phyloP scores from a whole-genome alignment of 305 asterid species.

The Fraxinus xanthoxyloides region DNA sequence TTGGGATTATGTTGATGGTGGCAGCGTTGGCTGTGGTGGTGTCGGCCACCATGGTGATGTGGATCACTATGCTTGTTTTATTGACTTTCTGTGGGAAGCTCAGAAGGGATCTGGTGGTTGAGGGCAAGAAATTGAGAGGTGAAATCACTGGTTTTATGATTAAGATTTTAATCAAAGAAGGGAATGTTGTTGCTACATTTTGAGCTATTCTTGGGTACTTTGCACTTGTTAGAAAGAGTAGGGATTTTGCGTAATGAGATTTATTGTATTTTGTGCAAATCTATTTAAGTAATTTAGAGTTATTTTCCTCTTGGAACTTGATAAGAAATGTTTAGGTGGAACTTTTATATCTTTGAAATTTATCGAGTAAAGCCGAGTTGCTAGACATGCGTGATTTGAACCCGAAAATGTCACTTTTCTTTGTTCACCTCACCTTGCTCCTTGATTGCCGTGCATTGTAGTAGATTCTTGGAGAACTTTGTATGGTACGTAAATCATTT shows the following conservation, averaged over 20 bases:
- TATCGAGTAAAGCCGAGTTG: too few relatives aligned
- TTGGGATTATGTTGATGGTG: slow-evolving; percentile 42
- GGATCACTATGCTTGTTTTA: slow-evolving; percentile 44
- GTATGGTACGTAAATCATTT: too few relatives aligned
- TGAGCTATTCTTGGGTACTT: slow-evolving; percentile 46
- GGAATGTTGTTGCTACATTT: slow-evolving; percentile 43
- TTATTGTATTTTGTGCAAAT: neutral
- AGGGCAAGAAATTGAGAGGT: slow-evolving; percentile 34
- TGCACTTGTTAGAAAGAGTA: slow-evolving; percentile 30
- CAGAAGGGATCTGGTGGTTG: slow-evolving; percentile 36
- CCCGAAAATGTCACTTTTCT: neutral
- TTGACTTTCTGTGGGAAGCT: slow-evolving; percentile 42
- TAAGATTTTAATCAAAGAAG: slow-evolving; percentile 43
- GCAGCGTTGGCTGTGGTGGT: slow-evolving; percentile 42
- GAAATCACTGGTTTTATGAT: too few relatives aligned
- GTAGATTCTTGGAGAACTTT: too few relatives aligned
- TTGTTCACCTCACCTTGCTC: neutral
- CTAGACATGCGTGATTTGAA: neutral
- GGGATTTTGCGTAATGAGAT: neutral
- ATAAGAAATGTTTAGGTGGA: too few relatives aligned
- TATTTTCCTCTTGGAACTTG: neutral
- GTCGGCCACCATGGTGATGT: slow-evolving; percentile 43
- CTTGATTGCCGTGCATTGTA: too few relatives aligned
- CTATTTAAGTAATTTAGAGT: neutral
- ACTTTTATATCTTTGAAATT: too few relatives aligned